Evolutionary conservation across 2,329 filamentous ascomycete species (phyloP).

Genomic region (Fulvia fulva): DNA sequence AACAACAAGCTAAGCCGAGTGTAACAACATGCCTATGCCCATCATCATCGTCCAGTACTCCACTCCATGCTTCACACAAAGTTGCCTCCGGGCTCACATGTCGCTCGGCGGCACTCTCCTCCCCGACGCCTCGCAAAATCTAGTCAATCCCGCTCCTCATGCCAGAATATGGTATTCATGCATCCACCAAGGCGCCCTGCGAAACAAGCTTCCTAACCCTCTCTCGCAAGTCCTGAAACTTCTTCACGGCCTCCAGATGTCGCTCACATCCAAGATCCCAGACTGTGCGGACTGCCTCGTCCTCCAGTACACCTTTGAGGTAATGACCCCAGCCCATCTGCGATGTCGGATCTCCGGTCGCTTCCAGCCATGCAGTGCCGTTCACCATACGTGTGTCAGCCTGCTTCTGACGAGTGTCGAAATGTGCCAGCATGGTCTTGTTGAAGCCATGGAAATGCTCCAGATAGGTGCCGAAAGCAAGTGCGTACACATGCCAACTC

Average conservation of each 20-base stretch:
- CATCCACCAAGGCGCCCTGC: slow-evolving; percentile 22
- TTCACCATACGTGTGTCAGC: slow-evolving; percentile 33
- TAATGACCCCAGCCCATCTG: slow-evolving; percentile 55
- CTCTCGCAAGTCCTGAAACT: slow-evolving; percentile 52
- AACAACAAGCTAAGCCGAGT: too few relatives aligned
- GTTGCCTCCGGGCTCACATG: neutral
- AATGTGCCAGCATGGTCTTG: slow-evolving; percentile 52
- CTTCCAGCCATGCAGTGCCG: slow-evolving; percentile 50
- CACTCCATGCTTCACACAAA: too few relatives aligned
- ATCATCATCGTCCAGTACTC: too few relatives aligned
- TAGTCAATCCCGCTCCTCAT: neutral
- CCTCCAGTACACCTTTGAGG: slow-evolving; percentile 58
- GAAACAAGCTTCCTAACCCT: slow-evolving; percentile 33
- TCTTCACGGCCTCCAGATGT: slow-evolving; percentile 57
- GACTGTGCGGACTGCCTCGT: slow-evolving; percentile 57
- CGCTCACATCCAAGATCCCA: slow-evolving; percentile 59
- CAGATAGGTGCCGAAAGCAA: slow-evolving; percentile 53
- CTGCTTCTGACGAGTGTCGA: slow-evolving; percentile 48
- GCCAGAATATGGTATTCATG: too few relatives aligned
- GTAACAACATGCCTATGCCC: too few relatives aligned
- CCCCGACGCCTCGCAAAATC: neutral
- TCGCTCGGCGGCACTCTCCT: neutral
- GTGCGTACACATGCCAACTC: slow-evolving; percentile 51
- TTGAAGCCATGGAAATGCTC: slow-evolving; percentile 55
- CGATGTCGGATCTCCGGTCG: slow-evolving; percentile 30